Conservation (phyloP, 345 rosid species). For the Heritiera littoralis region DNA sequence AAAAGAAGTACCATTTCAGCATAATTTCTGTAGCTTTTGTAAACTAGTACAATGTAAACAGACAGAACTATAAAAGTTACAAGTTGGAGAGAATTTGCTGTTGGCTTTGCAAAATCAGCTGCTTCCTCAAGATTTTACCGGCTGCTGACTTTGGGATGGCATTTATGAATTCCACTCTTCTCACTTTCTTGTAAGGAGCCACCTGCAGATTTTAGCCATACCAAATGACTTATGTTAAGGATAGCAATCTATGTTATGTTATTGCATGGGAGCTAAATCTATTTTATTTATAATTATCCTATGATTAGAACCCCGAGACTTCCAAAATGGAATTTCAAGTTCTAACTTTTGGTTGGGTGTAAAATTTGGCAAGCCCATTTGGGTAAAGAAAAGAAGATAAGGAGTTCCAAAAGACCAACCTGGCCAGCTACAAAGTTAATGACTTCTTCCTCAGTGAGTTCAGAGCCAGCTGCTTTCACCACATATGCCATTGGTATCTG, state of each 20-base stretch:
- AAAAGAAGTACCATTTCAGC: background rate
- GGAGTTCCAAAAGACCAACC: constrained; percentile 33
- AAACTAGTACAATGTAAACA: background rate
- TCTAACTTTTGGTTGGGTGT: background rate
- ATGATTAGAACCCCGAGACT: background rate
- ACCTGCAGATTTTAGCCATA: constrained; percentile 39
- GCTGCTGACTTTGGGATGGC: constrained; percentile 65
- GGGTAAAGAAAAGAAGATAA: background rate
- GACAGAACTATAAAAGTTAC: constrained; percentile 8
- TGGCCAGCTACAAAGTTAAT: constrained; percentile 57
- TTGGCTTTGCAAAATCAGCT: constrained; percentile 45
- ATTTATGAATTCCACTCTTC: constrained; percentile 49
- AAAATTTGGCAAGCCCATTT: background rate
- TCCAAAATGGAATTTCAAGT: background rate
- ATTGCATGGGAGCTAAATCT: background rate
- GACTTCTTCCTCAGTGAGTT: constrained; percentile 51
- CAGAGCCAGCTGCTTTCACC: constrained; percentile 46
- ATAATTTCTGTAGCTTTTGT: background rate
- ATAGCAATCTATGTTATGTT: background rate
- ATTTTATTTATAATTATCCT: background rate
- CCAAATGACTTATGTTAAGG: background rate
- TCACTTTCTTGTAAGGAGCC: constrained; percentile 69
- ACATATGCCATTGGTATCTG: constrained; percentile 72
- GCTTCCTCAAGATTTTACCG: constrained; percentile 61
- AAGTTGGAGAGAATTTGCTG: constrained; percentile 38